Conservation (phyloP, 2,329 filamentous ascomycete species). For the Lomentospora prolificans region DNA sequence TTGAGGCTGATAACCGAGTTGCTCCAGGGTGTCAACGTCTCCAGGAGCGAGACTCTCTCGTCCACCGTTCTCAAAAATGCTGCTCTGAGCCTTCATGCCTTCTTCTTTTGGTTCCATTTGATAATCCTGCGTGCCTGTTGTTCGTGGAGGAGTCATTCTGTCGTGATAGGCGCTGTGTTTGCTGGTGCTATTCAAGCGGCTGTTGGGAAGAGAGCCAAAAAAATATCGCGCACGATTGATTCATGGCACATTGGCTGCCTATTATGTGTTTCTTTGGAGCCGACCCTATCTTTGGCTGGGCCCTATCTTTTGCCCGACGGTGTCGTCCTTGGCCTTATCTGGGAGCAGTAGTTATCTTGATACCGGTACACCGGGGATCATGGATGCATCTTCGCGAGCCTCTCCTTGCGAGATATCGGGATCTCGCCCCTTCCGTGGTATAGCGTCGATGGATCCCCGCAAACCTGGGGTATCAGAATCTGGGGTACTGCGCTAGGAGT, state of each 20-base stretch:
- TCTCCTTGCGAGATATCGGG: background rate
- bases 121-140: background rate
- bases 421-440: background rate
- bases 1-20: slow-evolving; percentile 38
- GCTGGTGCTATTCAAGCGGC: background rate
- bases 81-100: background rate
- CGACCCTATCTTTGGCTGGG: too few species aligned
- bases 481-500: background rate
- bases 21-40: background rate
- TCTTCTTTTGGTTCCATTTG: background rate
- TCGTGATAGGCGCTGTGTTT: background rate
- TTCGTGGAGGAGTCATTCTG: background rate
- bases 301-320: background rate
- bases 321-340: background rate
- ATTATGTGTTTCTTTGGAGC: too few species aligned
- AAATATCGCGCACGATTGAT: background rate
- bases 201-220: background rate
- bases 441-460: background rate
- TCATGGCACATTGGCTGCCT: background rate
- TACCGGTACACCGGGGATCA: background rate
- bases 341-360: background rate
- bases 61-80: background rate
- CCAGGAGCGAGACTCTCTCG: background rate
- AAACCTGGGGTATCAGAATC: background rate
- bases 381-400: background rate